A percentile compares a stretch with the other conserved stretches of the same genome.
Evolutionary conservation across 768 basidiomycete species (phyloP).

Genomic region (Bullera alba): DNA sequence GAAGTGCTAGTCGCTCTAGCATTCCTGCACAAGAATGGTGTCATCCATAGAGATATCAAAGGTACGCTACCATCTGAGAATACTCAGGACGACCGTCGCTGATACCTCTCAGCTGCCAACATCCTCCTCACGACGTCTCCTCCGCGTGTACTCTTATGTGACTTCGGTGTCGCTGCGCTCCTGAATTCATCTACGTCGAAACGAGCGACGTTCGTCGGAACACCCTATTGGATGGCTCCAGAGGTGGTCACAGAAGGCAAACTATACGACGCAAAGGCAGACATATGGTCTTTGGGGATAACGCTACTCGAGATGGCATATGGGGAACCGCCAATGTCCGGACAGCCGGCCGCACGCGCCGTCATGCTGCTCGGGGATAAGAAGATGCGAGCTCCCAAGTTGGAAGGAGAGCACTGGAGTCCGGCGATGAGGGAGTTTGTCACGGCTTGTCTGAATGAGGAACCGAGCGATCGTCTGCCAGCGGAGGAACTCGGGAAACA

Average conservation of each 20-base stretch:
- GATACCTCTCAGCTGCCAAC: conserved; percentile 62
- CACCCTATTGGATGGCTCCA: conserved; percentile 99
- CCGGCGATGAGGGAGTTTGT: conserved; percentile 86
- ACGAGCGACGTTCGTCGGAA: conserved; percentile 91
- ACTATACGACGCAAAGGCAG: conserved; percentile 94
- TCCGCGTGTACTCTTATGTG: conserved; percentile 90
- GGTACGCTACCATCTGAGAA: conserved; percentile 40
- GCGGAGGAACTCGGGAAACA: conserved; percentile 77
- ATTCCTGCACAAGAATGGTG: conserved; percentile 85
- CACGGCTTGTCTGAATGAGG: conserved; percentile 69
- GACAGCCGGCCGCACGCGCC: conserved; percentile 73
- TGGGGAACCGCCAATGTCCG: conserved; percentile 88
- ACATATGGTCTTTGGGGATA: conserved; percentile 97
- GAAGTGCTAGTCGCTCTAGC: conserved; percentile 80
- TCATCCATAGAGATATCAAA: conserved; percentile 97
- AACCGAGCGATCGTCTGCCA: conserved; percentile 67
- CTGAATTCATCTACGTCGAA: conserved; percentile 70
- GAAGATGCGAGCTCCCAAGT: conserved; percentile 69
- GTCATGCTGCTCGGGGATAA: conserved; percentile 72
- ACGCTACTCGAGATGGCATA: conserved; percentile 94
- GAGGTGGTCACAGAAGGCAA: conserved; percentile 83
- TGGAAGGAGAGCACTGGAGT: conserved; percentile 70
- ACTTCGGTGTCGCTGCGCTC: conserved; percentile 95
- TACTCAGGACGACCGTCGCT: too few species aligned
- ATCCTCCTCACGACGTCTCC: conserved; percentile 72